Conservation (phyloP, 1,139 yeast genomes). For the Geotrichum macrosporum region DNA sequence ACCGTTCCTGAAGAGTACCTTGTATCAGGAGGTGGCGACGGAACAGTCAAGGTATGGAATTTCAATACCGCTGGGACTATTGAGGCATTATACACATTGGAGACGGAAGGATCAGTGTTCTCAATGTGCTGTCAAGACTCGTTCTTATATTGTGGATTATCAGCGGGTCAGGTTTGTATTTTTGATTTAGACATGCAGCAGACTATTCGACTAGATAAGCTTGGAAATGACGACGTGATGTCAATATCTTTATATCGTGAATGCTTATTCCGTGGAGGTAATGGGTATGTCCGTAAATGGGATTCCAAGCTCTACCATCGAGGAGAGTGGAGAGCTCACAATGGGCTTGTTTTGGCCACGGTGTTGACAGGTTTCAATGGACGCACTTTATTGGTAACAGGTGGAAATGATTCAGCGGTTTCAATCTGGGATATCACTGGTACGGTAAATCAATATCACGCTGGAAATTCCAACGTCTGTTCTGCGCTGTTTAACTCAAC, state of each 20-base stretch:
- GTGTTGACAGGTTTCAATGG: conserved; percentile 27
- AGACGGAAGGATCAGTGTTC: conserved; percentile 64
- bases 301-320: conserved; percentile 31
- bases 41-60: conserved; percentile 73
- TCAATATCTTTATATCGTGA: conserved; percentile 51
- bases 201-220: conserved; percentile 45
- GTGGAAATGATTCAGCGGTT: conserved; percentile 58
- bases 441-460: conserved; percentile 16
- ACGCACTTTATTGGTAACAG: conserved; percentile 44
- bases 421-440: conserved; percentile 53
- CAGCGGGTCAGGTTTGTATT: conserved; percentile 65
- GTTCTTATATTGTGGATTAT: conserved; percentile 72
- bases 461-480: conserved; percentile 3
- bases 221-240: conserved; percentile 47
- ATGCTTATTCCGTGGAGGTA: conserved; percentile 50
- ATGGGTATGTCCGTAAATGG: conserved; percentile 34
- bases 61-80: conserved; percentile 31
- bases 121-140: conserved; percentile 61
- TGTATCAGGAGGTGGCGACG: conserved; percentile 87
- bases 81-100: conserved; percentile 44
- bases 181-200: conserved; percentile 85
- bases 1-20: conserved; percentile 39
- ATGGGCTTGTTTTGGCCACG: conserved; percentile 34
- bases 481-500: conserved; percentile 24
- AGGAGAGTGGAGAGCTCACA: conserved; percentile 37